Conservation (phyloP, 2,329 filamentous ascomycete species). For the Nannizziopsis arthrosporioides region DNA sequence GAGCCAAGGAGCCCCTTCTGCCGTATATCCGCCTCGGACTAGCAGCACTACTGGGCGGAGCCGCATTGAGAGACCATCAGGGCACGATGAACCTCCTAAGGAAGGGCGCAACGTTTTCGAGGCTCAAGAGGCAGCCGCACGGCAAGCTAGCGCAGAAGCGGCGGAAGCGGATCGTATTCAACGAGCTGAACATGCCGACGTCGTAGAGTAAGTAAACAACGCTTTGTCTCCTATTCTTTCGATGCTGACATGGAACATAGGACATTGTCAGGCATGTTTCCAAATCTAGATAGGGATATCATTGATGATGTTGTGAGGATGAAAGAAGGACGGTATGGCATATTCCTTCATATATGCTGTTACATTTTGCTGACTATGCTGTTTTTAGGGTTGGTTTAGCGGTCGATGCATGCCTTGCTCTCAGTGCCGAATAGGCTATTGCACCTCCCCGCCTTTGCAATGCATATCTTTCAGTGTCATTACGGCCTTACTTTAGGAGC, state of each 20-base stretch:
- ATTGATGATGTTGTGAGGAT: conserved; percentile 94
- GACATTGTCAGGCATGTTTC: conserved; percentile 92
- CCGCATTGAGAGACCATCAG: conserved; percentile 19
- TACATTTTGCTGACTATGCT: background rate
- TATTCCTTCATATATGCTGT: background rate
- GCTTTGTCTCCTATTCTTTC: background rate
- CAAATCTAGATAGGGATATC: conserved; percentile 81
- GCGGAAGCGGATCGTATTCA: conserved; percentile 79
- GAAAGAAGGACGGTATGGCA: conserved; percentile 70
- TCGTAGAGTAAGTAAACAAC: conserved; percentile 55
- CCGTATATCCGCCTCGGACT: conserved; percentile 10
- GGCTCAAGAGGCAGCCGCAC: conserved; percentile 76
- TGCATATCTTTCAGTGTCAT: background rate
- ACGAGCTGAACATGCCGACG: conserved; percentile 70
- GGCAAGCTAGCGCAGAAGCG: conserved; percentile 79
- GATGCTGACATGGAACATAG: conserved; percentile 19
- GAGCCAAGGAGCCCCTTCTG: conserved; percentile 4
- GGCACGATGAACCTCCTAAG: conserved; percentile 14
- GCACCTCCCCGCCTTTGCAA: background rate
- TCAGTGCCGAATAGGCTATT: conserved; percentile 38
- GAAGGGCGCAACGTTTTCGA: conserved; percentile 40
- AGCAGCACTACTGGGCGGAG: conserved; percentile 17
- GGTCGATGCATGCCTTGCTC: conserved; percentile 73
- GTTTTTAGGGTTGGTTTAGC: conserved; percentile 59
- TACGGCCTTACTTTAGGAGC: too few relatives aligned